Evolutionary conservation across 192 early-diverging fungal genomes (phyloP).

Genomic region (Diversispora eburnea): DNA sequence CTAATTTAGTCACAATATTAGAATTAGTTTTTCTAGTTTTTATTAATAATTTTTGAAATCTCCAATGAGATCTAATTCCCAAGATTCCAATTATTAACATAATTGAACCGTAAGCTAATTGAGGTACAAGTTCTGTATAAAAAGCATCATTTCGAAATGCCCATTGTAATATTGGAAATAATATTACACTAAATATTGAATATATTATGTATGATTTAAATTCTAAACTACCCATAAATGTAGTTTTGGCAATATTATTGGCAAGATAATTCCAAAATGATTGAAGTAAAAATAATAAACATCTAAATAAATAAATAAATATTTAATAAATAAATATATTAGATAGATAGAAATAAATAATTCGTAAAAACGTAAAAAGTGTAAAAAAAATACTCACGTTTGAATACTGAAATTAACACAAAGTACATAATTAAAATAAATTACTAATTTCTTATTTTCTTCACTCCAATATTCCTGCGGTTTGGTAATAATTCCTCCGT

Average conservation of each 20-base stretch:
- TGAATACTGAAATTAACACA: conserved; percentile 41
- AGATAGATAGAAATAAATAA: neutral
- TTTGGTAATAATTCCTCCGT: conserved; percentile 26
- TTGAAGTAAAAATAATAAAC: conserved; percentile 40
- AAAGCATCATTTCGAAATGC: conserved; percentile 26
- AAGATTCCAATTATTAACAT: conserved; percentile 11
- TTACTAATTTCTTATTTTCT: conserved; percentile 13
- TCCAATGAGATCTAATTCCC: conserved; percentile 18
- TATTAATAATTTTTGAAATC: conserved; percentile 17
- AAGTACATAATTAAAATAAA: conserved; percentile 35
- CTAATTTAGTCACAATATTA: conserved; percentile 12
- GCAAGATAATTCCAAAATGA: conserved; percentile 46
- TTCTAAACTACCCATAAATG: conserved; percentile 45
- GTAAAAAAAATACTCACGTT: conserved; percentile 34
- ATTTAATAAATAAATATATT: neutral
- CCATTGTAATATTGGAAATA: conserved; percentile 41
- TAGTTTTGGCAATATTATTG: conserved; percentile 37
- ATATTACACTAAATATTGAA: conserved; percentile 32
- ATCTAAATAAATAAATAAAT: conserved; percentile 27
- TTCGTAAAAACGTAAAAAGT: neutral
- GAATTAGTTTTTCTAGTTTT: neutral
- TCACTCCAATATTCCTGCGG: conserved; percentile 34
- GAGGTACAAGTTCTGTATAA: conserved; percentile 39
- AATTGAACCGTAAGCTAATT: conserved; percentile 36
- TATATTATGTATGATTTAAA: conserved; percentile 44